phyloP scores from a whole-genome alignment of 345 rosid genomes.

The Lepidium sativum region DNA sequence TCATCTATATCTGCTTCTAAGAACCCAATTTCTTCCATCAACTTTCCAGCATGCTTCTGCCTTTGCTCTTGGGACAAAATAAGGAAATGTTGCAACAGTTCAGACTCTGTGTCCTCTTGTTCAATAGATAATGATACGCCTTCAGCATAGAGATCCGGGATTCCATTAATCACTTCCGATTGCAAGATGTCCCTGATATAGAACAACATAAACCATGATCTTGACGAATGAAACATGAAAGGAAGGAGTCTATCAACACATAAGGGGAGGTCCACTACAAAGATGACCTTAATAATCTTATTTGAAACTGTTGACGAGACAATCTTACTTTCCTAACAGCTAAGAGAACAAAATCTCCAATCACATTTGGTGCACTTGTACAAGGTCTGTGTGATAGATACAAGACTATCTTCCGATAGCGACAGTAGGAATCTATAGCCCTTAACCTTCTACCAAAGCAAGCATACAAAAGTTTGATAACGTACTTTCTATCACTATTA shows the following conservation, averaged over 20 bases:
- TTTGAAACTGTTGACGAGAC: background rate
- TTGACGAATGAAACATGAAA: background rate
- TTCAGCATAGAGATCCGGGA: constrained; percentile 48
- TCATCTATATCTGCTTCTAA: constrained; percentile 68
- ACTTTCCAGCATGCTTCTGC: constrained; percentile 57
- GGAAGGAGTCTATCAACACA: background rate
- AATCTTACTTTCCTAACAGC: background rate
- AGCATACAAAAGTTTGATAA: background rate
- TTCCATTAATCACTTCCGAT: constrained; percentile 67
- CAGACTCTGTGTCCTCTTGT: constrained; percentile 75
- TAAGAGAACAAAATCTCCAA: background rate
- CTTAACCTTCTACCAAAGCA: background rate
- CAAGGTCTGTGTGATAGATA: background rate
- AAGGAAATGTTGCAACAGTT: constrained; percentile 71
- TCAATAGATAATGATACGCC: constrained; percentile 56
- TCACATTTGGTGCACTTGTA: background rate
- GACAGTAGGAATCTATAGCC: background rate
- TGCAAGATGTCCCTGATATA: constrained; percentile 76
- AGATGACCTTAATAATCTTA: constrained; percentile 2
- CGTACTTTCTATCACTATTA: background rate
- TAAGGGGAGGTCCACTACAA: background rate
- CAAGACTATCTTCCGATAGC: background rate
- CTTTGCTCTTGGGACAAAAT: constrained; percentile 53
- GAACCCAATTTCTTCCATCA: constrained; percentile 49
- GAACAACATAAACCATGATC: constrained; percentile 1